Conservation (phyloP, 148 eudicot species). For the Rhododendron griersonianum region DNA sequence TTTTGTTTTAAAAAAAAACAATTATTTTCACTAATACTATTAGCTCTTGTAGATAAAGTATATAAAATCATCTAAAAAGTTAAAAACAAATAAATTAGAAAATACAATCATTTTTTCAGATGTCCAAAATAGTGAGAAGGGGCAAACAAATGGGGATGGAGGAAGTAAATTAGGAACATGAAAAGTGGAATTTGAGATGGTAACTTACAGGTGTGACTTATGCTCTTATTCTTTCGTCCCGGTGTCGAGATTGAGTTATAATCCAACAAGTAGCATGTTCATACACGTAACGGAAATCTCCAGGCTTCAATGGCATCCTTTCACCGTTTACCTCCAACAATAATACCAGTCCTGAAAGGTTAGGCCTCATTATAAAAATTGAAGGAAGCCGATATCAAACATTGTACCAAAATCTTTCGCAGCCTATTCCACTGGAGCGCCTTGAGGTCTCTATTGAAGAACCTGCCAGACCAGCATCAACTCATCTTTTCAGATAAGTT, state of each 20-base stretch:
- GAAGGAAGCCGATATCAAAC: conserved; percentile 65
- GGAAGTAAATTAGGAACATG: not conserved
- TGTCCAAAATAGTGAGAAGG: not conserved
- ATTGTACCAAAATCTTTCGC: conserved; percentile 33
- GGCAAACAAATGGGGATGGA: not conserved
- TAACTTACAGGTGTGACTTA: not conserved
- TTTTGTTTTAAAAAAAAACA: too few species aligned
- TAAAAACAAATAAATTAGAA: not conserved
- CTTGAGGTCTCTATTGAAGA: conserved; percentile 68
- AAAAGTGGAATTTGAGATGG: not conserved
- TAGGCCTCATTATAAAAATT: conserved; percentile 58
- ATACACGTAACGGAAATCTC: conserved; percentile 56
- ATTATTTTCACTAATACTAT: not conserved
- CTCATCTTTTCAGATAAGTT: conserved; percentile 48
- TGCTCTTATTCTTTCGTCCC: not conserved
- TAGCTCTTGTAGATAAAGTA: not conserved
- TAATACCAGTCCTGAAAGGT: conserved; percentile 35
- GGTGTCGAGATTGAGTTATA: conserved; percentile 42
- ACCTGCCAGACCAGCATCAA: conserved; percentile 66
- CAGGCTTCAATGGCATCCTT: conserved; percentile 85
- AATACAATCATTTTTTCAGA: not conserved
- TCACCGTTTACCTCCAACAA: conserved; percentile 53
- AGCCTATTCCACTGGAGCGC: conserved; percentile 26
- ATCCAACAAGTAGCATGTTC: conserved; percentile 62
- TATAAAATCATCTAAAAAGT: not conserved